Conservation (phyloP, 2,329 filamentous ascomycete species). For the Huntiella bhutanensis region DNA sequence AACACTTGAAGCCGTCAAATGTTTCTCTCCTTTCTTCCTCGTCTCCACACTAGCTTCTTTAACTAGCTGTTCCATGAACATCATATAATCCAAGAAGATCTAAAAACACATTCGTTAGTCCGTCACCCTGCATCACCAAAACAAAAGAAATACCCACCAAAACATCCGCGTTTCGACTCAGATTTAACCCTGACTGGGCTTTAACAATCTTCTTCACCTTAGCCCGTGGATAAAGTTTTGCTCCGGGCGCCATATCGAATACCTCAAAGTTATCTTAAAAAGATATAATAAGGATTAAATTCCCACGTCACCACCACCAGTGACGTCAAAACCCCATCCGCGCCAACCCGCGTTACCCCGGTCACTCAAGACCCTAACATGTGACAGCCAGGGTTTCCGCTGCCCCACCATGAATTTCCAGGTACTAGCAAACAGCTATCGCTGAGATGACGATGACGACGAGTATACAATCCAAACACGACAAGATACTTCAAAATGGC, state of each 20-base stretch:
- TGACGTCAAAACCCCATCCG: too few relatives aligned
- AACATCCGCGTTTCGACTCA: conserved; percentile 75
- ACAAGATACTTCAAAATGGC: conserved; percentile 11
- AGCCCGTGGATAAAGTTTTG: conserved; percentile 65
- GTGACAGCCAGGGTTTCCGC: too few relatives aligned
- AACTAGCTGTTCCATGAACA: conserved; percentile 61
- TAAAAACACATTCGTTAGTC: conserved; percentile 18
- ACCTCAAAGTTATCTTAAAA: too few relatives aligned
- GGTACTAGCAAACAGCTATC: too few relatives aligned
- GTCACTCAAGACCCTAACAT: too few relatives aligned
- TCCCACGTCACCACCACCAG: too few relatives aligned
- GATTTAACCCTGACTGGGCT: conserved; percentile 59
- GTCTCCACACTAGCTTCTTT: conserved; percentile 63
- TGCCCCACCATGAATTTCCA: too few relatives aligned
- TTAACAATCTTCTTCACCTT: conserved; percentile 83
- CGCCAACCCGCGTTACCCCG: too few relatives aligned
- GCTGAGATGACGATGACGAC: too few relatives aligned
- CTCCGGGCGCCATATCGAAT: conserved; percentile 35
- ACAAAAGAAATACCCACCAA: conserved; percentile 30
- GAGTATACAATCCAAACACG: neutral
- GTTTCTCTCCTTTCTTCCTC: conserved; percentile 53
- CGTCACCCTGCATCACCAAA: neutral
- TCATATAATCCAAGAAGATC: conserved; percentile 70
- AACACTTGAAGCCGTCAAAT: conserved; percentile 55
- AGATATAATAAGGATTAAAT: too few relatives aligned